Evolutionary conservation across 345 rosid species (phyloP).

Genomic region (Gynandropsis gynandra): DNA sequence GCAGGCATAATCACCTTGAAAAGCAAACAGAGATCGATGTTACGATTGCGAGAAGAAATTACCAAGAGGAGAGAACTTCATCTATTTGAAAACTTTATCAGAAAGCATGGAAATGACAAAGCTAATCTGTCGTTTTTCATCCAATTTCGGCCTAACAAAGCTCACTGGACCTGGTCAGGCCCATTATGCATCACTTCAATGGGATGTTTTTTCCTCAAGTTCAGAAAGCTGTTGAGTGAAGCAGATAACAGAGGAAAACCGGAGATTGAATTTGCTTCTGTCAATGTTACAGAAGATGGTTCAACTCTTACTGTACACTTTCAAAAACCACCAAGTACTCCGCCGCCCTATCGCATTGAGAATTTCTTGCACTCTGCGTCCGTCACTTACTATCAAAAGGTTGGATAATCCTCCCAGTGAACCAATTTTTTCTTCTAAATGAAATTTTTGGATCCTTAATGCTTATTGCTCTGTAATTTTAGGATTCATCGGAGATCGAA

Average conservation of each 20-base stretch:
- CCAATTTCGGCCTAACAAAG: slow-evolving; percentile 57
- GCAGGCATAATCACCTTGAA: slow-evolving; percentile 41
- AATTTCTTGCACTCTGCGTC: slow-evolving; percentile 56
- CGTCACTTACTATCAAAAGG: slow-evolving; percentile 85
- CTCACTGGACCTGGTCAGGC: slow-evolving; percentile 75
- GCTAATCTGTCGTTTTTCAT: slow-evolving; percentile 44
- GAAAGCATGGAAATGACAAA: slow-evolving; percentile 58
- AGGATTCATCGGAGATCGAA: slow-evolving; percentile 79
- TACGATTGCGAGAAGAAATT: slow-evolving; percentile 47
- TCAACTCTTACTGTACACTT: slow-evolving; percentile 70
- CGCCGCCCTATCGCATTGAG: slow-evolving; percentile 83
- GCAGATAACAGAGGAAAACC: slow-evolving; percentile 24
- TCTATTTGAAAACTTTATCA: slow-evolving; percentile 72
- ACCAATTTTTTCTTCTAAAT: slow-evolving; percentile 10
- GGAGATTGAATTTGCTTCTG: slow-evolving; percentile 56
- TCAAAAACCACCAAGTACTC: slow-evolving; percentile 59
- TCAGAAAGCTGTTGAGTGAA: slow-evolving; percentile 53
- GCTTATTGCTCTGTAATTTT: slow-evolving; percentile 21
- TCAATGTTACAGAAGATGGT: slow-evolving; percentile 74
- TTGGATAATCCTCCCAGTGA: slow-evolving; percentile 31
- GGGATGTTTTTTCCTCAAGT: slow-evolving; percentile 79
- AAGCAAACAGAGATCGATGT: slow-evolving; percentile 44
- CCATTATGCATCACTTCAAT: slow-evolving; percentile 85
- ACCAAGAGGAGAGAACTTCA: slow-evolving; percentile 48
- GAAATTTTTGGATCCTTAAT: slow-evolving; percentile 5